phyloP scores from a whole-genome alignment of 176 grass and related monocot species.

The Lolium multiflorum region DNA sequence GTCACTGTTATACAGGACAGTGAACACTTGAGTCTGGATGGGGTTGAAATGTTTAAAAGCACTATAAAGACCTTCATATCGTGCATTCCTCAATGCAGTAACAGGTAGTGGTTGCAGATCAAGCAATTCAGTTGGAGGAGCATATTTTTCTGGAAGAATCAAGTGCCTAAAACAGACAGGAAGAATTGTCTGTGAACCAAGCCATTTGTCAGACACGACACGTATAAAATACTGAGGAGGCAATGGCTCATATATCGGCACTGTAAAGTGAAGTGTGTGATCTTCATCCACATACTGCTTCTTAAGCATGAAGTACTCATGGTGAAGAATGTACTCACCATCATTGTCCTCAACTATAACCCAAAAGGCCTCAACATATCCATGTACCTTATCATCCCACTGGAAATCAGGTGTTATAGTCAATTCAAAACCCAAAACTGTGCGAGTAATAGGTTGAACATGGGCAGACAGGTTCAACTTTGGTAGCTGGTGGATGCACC shows the following conservation, averaged over 20 bases:
- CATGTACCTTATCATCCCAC: conserved; percentile 95
- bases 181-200: conserved; percentile 94
- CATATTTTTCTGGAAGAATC: conserved; percentile 97
- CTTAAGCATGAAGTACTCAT: conserved; percentile 98
- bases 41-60: conserved; percentile 97
- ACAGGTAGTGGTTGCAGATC: conserved; percentile 97
- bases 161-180: conserved; percentile 96
- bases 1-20: conserved; percentile 87
- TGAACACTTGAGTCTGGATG: conserved; percentile 97
- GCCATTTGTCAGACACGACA: conserved; percentile 93
- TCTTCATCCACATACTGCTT: conserved; percentile 96
- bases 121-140: conserved; percentile 91
- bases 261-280: conserved; percentile 89
- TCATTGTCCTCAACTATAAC: conserved; percentile 99
- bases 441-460: conserved; percentile 91
- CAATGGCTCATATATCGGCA: conserved; percentile 91
- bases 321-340: conserved; percentile 93
- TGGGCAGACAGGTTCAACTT: conserved; percentile 93
- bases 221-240: conserved; percentile 98
- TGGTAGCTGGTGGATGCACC: conserved; percentile 90
- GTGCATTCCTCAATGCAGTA: conserved; percentile 78
- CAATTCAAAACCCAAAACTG: conserved; percentile 83
- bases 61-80: conserved; percentile 84
- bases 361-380: conserved; percentile 96
- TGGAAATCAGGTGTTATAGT: conserved; percentile 94